Conservation (phyloP, 2,329 filamentous ascomycete species). For the Cladosporium austrohemisphaericum region DNA sequence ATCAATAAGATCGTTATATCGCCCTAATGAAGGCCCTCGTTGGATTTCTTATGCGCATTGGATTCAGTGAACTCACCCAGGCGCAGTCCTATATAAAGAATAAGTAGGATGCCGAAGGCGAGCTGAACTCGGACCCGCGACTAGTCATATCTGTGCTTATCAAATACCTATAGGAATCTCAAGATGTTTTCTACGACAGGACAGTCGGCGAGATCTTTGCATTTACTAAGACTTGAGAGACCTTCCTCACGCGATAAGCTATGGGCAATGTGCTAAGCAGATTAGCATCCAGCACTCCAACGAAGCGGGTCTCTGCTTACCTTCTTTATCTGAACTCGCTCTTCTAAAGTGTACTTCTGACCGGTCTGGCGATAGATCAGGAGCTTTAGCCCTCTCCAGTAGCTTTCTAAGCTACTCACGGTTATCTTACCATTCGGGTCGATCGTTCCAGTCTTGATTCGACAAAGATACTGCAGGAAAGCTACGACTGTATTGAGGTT, state of each 20-base stretch:
- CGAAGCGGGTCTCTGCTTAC: background rate
- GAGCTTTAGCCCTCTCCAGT: background rate
- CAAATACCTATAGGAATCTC: background rate
- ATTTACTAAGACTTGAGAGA: background rate
- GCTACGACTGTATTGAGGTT: background rate
- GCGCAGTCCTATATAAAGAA: background rate
- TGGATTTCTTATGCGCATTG: background rate
- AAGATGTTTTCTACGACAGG: background rate
- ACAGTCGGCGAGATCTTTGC: background rate
- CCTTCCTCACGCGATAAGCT: background rate
- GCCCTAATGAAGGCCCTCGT: background rate
- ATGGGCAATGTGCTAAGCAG: background rate
- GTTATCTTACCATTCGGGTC: background rate
- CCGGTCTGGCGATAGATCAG: background rate
- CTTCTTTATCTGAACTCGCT: background rate
- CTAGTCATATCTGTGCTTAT: background rate
- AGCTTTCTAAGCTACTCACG: background rate
- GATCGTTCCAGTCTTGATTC: background rate
- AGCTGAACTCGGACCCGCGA: background rate
- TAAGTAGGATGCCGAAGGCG: background rate
- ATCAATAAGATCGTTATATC: background rate
- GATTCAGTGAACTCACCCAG: background rate
- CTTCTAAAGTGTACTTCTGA: background rate
- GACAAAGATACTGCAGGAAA: background rate
- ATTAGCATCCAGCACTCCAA: background rate